Base-by-base conservation (phyloP, 768 basidiomycete genomes). In the Psilocybe cyanescens region DNA sequence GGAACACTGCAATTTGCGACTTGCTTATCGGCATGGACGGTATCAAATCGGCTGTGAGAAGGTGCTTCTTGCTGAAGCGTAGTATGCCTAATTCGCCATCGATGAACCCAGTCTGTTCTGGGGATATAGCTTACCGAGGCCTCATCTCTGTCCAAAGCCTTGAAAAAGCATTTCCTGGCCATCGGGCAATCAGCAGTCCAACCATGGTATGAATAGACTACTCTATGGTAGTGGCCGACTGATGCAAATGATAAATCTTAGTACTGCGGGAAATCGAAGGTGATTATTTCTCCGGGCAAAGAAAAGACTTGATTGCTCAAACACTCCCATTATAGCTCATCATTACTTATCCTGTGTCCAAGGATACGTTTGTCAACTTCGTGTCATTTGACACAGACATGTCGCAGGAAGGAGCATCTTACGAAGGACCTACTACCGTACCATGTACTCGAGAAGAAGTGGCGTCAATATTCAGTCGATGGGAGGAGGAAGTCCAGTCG, bases 351-450 rank as follows among this genome's bases (percentile, higher is more conserved):
- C 78, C 83, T 0, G 78, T 87, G 7, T 80, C 83, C 1, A 72
- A 76, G 30, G 83, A 82, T 7, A 72, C 72, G 54, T 69, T 77
- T 29, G 73, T 87, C 60, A 88, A 86, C 61, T 71, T 86, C 19
- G 83, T 78, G 2, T 81, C 78, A 4, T 78, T 81, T 48, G 73
- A 31, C 8, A 63, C 64, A 14, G 68, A 71, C 46, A 52, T 44
- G 0, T 62, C 68, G 1, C 73, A 76, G 8, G 77, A 83, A 56
- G 74, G 71, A 6, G 74, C 76, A 1, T 69, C 71, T 14, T 69
- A 76, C 48, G 59, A 66, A 5, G 72, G 71, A 17, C 67, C 68
- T n/a, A 55, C 64, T 16, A 60, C 67, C 3, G 44, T 53, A 9
- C 31, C 45, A 8, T 67, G 65, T 8, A 65, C 75, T 2, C 74